Evolutionary conservation across 768 basidiomycete genomes (phyloP), one percentile per base, ranked within the genome.

Genomic region (Pisolithus microcarpus): DNA sequence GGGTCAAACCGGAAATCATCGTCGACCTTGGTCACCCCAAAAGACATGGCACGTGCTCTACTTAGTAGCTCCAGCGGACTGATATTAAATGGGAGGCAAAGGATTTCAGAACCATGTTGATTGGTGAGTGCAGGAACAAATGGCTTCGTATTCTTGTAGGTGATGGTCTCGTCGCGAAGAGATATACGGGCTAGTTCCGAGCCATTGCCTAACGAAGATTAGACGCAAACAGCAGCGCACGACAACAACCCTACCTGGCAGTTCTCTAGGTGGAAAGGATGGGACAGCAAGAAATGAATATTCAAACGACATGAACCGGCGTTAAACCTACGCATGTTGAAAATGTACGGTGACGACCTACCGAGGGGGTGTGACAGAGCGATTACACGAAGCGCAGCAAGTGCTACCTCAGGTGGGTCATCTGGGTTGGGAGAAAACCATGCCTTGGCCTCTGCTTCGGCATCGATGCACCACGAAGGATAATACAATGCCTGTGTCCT

Each of bases 381-480:
- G 28, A 13, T 40, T 10, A 44, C 28, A 52, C 54, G 31, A 7
- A 19, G 23, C 36, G 39, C 44, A 30, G 13, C 46, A 31, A 45
- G 26, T 53, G 56, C 51, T 21, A 70, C 48, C 48, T 70, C 65
- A 53, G 70, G 64, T 24, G 56, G 52, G 42, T 46, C 58, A 42
- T 61, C 55, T 19, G 61, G 43, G 43, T 59, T 52, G 38, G 61
- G 52, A 18, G 46, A 60, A 49, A 55, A 64, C 67, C 56, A 66
- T 21, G 52, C 51, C 5, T 67, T 67, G 9, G 65, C 73, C 56
- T 75, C 66, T 16, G 80, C 57, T 60, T 82, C 77, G 7, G 72
- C 78, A 55, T 80, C 78, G 28, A 84, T 64, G 28, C 80, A 68
- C 84, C 84, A 86, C 9, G 72, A 75, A 4, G 84, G 84, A 47